Percentiles rank a stretch among this genome's conserved stretches.
Conservation (phyloP, 2,329 filamentous ascomycete species). For the Claviceps digitariae region DNA sequence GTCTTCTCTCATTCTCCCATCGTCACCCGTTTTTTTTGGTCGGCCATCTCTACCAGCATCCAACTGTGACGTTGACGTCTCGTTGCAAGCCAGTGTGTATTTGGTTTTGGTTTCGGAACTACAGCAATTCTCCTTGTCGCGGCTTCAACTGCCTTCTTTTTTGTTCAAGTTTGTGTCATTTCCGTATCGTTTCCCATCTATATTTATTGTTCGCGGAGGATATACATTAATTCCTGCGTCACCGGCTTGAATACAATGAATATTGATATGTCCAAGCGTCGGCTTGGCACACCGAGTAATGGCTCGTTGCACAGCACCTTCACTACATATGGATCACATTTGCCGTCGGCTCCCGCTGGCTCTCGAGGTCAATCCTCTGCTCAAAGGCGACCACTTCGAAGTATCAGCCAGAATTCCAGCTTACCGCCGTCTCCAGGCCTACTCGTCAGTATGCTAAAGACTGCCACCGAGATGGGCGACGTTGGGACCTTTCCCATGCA, state of each 20-base stretch:
- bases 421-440: slow-evolving; percentile 37
- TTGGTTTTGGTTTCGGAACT: slow-evolving; percentile 4
- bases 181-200: slow-evolving; percentile 4
- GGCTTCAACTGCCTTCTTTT: slow-evolving; percentile 7
- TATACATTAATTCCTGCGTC: background rate
- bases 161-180: slow-evolving; percentile 5
- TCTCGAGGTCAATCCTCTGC: slow-evolving; percentile 11
- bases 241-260: background rate
- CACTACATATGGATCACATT: slow-evolving; percentile 12
- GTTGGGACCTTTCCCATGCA: slow-evolving; percentile 46
- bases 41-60: slow-evolving; percentile 7
- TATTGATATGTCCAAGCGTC: slow-evolving; percentile 18
- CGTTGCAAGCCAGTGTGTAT: slow-evolving; percentile 2
- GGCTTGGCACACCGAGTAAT: slow-evolving; percentile 26
- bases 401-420: slow-evolving; percentile 28
- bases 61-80: slow-evolving; percentile 3
- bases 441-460: slow-evolving; percentile 52
- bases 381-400: slow-evolving; percentile 27
- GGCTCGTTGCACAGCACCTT: slow-evolving; percentile 23
- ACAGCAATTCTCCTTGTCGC: slow-evolving; percentile 3
- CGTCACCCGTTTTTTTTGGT: slow-evolving; percentile 6
- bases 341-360: slow-evolving; percentile 7
- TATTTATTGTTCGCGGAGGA: slow-evolving; percentile 2
- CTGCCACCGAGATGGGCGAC: slow-evolving; percentile 52
- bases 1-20: slow-evolving; percentile 4